Base-by-base conservation (phyloP, 257 asterid genomes). In the Solanum pennellii region DNA sequence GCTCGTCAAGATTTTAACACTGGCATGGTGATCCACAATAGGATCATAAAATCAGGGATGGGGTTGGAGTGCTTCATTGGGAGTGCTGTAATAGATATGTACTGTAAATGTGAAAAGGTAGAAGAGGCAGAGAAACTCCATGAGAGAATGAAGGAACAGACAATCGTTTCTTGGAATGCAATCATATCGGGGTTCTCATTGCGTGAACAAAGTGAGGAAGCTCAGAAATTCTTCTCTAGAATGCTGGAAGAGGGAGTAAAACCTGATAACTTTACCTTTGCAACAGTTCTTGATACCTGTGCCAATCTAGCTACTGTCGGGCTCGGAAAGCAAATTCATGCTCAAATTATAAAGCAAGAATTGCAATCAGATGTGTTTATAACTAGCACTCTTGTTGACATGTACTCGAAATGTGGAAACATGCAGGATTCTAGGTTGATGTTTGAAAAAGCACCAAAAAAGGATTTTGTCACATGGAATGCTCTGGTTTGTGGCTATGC, bases 361-460 rank as follows among this genome's bases (percentile, higher is more conserved):
- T 79, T 95, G 93, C 94, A 89, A 83, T 87, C 92, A 16, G 99
- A 95, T 71, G 96, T 89, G 71, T 96, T 92, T 86, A 94, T 96
- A 49, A 88, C 91, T 29, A 96, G 99, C 83, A 96, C 99, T 39
- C 93, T 96, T 44, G 99, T 96, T 44, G 99, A 96, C 92, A 96
- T 96, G 99, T 96, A 96, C 73, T 95, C 99, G 0, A 96, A 96
- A 83, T 95, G 99, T 68, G 99, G 98, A 84, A 90, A 91, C 93
- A 80, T 95, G 96, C 90, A 91, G 33, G 99, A 94, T 80, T 93
- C 96, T 3, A 80, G 91, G 90, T 86, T 95, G 89, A 92, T 92
- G 89, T 96, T 96, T 44, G 94, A 94, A 23, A 95, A 94, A 89
- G 91, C 99, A 39, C 75, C 91, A 75, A 92, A 92, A 37, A 89